Conservation (phyloP, 2,329 filamentous ascomycete species). For the Gnomoniopsis smithogilvyi region DNA sequence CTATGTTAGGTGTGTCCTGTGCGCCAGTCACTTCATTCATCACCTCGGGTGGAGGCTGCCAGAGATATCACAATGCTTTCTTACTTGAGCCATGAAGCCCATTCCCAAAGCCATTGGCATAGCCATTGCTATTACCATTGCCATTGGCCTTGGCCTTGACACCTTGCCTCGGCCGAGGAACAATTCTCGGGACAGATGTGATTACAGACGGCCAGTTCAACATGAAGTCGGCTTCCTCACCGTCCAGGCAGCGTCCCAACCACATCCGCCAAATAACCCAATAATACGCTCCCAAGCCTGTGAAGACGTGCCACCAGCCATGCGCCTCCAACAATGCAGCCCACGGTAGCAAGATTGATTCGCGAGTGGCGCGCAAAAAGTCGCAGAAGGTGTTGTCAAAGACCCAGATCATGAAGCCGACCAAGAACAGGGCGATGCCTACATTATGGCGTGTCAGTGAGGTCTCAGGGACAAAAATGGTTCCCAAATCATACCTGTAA, state of each 20-base stretch:
- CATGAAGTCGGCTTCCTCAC: constrained; percentile 67
- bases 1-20: neutral
- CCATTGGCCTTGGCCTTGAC: neutral
- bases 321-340: constrained; percentile 64
- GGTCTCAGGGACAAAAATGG: constrained; percentile 21
- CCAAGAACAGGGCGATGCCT: constrained; percentile 69
- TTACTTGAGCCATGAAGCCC: constrained; percentile 8
- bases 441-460: neutral
- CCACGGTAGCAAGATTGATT: constrained; percentile 72
- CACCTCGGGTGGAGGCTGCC: neutral
- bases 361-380: constrained; percentile 62
- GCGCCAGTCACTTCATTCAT: neutral
- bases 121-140: neutral
- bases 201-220: constrained; percentile 66
- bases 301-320: constrained; percentile 72
- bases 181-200: constrained; percentile 48
- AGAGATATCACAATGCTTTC: constrained; percentile 6
- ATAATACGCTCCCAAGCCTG: constrained; percentile 77
- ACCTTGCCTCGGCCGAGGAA: constrained; percentile 22
- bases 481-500: constrained; percentile 36
- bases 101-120: neutral
- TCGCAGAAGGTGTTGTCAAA: constrained; percentile 76
- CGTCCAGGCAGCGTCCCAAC: constrained; percentile 73
- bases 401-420: constrained; percentile 74
- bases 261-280: constrained; percentile 84